Evolutionary conservation across 2,329 filamentous ascomycete species (phyloP).

Genomic region (Arthrobotrys sinensis): DNA sequence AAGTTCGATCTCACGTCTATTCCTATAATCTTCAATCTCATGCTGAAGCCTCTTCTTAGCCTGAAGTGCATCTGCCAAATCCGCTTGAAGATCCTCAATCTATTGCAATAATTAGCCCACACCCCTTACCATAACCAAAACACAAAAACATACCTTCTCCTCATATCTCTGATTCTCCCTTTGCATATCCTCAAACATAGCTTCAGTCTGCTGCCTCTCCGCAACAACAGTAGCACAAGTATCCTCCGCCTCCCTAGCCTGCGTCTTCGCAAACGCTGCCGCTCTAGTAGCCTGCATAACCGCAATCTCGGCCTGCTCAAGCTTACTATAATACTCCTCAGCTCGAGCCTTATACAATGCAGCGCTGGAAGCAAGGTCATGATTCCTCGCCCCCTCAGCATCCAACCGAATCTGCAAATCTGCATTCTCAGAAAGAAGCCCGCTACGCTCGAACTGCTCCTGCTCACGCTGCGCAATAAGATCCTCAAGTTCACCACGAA

Average conservation of each 20-base stretch:
- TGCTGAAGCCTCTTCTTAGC: conserved; percentile 95
- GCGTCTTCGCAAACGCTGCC: conserved; percentile 92
- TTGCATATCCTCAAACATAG: conserved; percentile 88
- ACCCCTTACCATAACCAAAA: not conserved
- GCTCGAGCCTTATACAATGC: conserved; percentile 91
- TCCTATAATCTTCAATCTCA: conserved; percentile 97
- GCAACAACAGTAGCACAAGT: conserved; percentile 91
- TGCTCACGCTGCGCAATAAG: conserved; percentile 84
- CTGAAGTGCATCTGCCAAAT: conserved; percentile 86
- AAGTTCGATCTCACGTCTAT: conserved; percentile 92
- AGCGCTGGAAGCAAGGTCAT: conserved; percentile 86
- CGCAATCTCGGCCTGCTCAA: conserved; percentile 96
- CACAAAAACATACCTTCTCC: conserved; percentile 73
- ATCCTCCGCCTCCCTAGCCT: conserved; percentile 91
- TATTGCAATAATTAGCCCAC: conserved; percentile 29
- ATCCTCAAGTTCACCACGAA: conserved; percentile 86
- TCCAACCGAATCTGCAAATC: conserved; percentile 95
- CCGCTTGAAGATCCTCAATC: conserved; percentile 90
- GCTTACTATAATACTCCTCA: conserved; percentile 96
- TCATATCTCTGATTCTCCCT: conserved; percentile 90
- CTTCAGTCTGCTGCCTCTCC: conserved; percentile 91
- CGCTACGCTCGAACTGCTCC: conserved; percentile 86
- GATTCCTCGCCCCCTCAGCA: conserved; percentile 85
- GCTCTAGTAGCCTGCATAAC: conserved; percentile 92
- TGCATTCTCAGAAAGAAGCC: conserved; percentile 91